These are phyloP conservation scores for Nematodospora anomalae DNA, from an alignment of 1,139 yeast species.

Conservation along the genomic window DNA sequence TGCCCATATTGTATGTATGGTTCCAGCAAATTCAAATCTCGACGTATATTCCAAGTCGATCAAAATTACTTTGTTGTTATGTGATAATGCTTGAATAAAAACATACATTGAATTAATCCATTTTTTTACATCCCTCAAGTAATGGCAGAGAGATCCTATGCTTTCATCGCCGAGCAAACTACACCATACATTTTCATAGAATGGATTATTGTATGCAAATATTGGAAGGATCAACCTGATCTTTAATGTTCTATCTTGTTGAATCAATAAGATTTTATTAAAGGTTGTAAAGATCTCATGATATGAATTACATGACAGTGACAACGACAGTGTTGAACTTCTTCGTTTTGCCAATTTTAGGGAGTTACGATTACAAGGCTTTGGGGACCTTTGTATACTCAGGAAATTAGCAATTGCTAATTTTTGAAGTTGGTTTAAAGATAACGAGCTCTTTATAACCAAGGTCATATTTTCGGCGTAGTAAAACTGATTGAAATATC, in stretches of 20 bases:
- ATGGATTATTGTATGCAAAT: conserved; percentile 11
- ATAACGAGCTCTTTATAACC: conserved; percentile 64
- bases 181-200: conserved; percentile 50
- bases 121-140: conserved; percentile 22
- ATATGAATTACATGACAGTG: background rate
- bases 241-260: conserved; percentile 11
- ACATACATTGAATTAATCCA: conserved; percentile 27
- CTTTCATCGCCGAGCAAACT: conserved; percentile 63
- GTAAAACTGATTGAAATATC: conserved; percentile 33
- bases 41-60: conserved; percentile 49
- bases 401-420: conserved; percentile 45
- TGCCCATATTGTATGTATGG: conserved; percentile 26
- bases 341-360: background rate
- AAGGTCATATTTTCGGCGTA: conserved; percentile 47
- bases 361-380: background rate
- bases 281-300: background rate
- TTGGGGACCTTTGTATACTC: conserved; percentile 11
- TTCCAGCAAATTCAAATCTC: conserved; percentile 13
- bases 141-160: conserved; percentile 41
- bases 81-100: conserved; percentile 37
- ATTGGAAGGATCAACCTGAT: conserved; percentile 44
- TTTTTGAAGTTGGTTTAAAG: conserved; percentile 55
- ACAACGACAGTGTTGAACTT: background rate
- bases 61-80: conserved; percentile 31
- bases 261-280: conserved; percentile 12